Conservation (phyloP, 345 rosid genomes). For the Aquilaria yunnanensis region DNA sequence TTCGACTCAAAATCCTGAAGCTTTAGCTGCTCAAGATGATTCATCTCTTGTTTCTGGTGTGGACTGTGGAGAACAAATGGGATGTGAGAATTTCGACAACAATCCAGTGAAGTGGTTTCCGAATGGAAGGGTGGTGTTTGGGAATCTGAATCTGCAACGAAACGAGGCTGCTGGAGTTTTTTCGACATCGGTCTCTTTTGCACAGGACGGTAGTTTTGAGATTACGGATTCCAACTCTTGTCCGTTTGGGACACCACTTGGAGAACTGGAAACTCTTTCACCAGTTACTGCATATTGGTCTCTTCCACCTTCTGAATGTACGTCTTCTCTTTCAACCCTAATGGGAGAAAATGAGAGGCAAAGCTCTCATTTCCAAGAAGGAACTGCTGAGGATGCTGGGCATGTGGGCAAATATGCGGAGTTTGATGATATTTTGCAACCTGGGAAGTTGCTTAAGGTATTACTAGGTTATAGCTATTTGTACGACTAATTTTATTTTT, state of each 20-base stretch:
- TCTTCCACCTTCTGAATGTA: constrained; percentile 19
- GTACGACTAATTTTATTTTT: constrained; percentile 1
- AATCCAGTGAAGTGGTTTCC: constrained; percentile 10
- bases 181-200: constrained; percentile 14
- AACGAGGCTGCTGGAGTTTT: constrained; percentile 16
- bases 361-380: constrained; percentile 21
- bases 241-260: constrained; percentile 18
- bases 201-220: constrained; percentile 9
- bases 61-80: constrained; percentile 11
- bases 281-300: constrained; percentile 22
- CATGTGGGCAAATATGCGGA: constrained; percentile 14
- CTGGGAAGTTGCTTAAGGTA: constrained; percentile 36
- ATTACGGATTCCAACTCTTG: constrained; percentile 15
- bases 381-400: constrained; percentile 10
- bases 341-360: constrained; percentile 18
- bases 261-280: constrained; percentile 25
- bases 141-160: constrained; percentile 18
- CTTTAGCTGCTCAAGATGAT: constrained; percentile 19
- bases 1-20: constrained; percentile 11
- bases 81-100: constrained; percentile 14
- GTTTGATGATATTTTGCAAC: constrained; percentile 25
- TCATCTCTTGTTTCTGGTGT: constrained; percentile 20
- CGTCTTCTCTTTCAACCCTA: constrained; percentile 20
- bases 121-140: constrained; percentile 20
- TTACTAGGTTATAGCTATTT: background rate